phyloP scores from a whole-genome alignment of 129 eudicot genomes.

The Artemisia tridentata region DNA sequence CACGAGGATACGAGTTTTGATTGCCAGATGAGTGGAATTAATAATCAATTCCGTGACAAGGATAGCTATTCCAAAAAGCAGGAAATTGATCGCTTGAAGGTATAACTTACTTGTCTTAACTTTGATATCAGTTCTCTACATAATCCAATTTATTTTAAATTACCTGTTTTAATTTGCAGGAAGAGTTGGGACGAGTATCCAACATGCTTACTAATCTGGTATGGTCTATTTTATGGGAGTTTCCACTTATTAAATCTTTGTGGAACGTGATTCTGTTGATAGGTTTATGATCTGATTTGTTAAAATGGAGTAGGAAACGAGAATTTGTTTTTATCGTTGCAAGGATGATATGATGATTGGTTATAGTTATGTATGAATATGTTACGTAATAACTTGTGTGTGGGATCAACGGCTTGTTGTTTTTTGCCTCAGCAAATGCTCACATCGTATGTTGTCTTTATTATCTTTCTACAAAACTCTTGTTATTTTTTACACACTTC shows the following conservation, averaged over 20 bases:
- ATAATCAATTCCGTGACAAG: background rate
- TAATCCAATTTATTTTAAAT: background rate
- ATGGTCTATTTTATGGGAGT: constrained; percentile 19
- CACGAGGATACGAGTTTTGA: too few relatives aligned
- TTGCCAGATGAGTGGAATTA: too few relatives aligned
- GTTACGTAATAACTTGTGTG: background rate
- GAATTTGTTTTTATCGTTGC: background rate
- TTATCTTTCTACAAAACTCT: background rate
- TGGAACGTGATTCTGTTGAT: background rate
- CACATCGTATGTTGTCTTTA: background rate
- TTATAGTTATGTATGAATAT: background rate
- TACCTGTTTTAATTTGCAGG: constrained; percentile 43
- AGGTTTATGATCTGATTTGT: constrained; percentile 5
- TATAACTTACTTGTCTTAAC: background rate
- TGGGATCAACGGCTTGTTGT: background rate
- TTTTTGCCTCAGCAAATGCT: background rate
- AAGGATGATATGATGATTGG: background rate
- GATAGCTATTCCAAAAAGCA: constrained; percentile 31
- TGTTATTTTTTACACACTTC: background rate
- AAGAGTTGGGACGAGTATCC: constrained; percentile 60
- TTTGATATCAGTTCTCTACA: background rate
- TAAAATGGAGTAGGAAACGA: constrained; percentile 1
- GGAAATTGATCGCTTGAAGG: constrained; percentile 57
- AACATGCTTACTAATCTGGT: constrained; percentile 55
- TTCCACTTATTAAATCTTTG: constrained; percentile 1